Evolutionary conservation across 305 asterid genomes (phyloP), one percentile per base, ranked within the genome.

Genomic region (Fraxinus latifolia): DNA sequence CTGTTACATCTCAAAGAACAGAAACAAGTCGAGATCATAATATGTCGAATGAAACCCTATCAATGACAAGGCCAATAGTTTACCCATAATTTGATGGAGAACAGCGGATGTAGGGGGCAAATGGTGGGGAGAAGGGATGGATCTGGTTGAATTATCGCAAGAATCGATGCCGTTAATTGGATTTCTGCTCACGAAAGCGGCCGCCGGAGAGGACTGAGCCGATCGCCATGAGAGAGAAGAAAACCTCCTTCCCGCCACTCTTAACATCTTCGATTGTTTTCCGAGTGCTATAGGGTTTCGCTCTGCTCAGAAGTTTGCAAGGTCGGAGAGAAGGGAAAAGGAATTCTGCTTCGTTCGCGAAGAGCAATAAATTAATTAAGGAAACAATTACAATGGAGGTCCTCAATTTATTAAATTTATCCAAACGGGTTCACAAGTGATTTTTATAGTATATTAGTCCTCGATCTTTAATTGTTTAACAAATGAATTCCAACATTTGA

Each of bases 221-320:
- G 83, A 79, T 33, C 82, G 67, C 81, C 82, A 81, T 14, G 82
- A 11, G n/a, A 77, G 67, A 76, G 76, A 55, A 73, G 82, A 84
- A 15, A 81, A 39, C 87, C 85, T 84, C 68, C 84, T 84, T 79
- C 82, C 85, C 14, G 83, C 77, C 21, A 81, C 50, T 79, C 85
- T 70, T 32, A 80, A 14, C 87, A 77, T 79, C 80, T 14, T 39
- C 39, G 34, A 70, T 70, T 25, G 21, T 67, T 29, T 25, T 67
- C 36, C 74, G 74, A 27, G 17, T 29, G 9, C 19, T 67, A 32
- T 67, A 67, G 74, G 74, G 74, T 67, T 67, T 67, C 74, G 74
- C 3, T 67, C 19, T 27, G 37, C 37, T 27, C 74, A 14, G 74
- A 67, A 17, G 74, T 27, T 32, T 4, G 8, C 19, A 27, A 27